A percentile compares a stretch with the other conserved stretches of the same genome.
phyloP scores from a whole-genome alignment of 768 basidiomycete genomes.

The Russula vinacea region DNA sequence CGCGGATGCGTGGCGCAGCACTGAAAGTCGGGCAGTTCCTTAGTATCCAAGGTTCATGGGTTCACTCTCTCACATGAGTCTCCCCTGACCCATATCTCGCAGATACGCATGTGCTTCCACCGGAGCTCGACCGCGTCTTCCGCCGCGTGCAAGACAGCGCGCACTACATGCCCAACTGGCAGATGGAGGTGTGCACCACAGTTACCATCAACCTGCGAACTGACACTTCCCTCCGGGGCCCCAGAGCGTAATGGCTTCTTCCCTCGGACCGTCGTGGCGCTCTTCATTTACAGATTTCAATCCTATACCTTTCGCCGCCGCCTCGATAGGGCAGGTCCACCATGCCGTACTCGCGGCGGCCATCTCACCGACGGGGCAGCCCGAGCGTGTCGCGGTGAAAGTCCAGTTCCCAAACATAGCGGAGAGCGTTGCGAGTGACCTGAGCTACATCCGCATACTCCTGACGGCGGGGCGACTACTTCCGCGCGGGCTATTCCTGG shows the following conservation, averaged over 20 bases:
- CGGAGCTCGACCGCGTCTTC: slow-evolving; percentile 85
- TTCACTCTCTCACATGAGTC: neutral
- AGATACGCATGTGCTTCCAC: slow-evolving; percentile 89
- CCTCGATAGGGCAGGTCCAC: slow-evolving; percentile 97
- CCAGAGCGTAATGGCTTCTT: slow-evolving; percentile 66
- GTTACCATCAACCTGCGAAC: neutral
- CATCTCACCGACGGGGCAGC: slow-evolving; percentile 51
- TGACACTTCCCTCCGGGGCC: neutral
- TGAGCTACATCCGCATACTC: slow-evolving; percentile 80
- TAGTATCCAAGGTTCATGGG: slow-evolving; percentile 79
- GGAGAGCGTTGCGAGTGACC: slow-evolving; percentile 80
- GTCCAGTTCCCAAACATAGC: slow-evolving; percentile 94
- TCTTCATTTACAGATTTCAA: slow-evolving; percentile 70
- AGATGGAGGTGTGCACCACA: slow-evolving; percentile 71
- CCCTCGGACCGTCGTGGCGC: slow-evolving; percentile 75
- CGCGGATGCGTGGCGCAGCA: slow-evolving; percentile 94
- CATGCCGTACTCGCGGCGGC: slow-evolving; percentile 56
- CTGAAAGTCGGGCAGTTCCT: slow-evolving; percentile 96
- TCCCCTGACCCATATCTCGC: slow-evolving; percentile 1
- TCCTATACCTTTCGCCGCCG: slow-evolving; percentile 87
- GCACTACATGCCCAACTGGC: slow-evolving; percentile 99
- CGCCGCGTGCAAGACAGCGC: slow-evolving; percentile 90
- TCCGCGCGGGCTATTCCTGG: slow-evolving; percentile 86
- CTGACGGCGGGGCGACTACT: slow-evolving; percentile 77
- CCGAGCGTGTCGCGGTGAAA: slow-evolving; percentile 73